These are phyloP conservation scores for Fusarium sp. DNA, from an alignment of 2,329 filamentous ascomycete genomes.

Conservation along the genomic window DNA sequence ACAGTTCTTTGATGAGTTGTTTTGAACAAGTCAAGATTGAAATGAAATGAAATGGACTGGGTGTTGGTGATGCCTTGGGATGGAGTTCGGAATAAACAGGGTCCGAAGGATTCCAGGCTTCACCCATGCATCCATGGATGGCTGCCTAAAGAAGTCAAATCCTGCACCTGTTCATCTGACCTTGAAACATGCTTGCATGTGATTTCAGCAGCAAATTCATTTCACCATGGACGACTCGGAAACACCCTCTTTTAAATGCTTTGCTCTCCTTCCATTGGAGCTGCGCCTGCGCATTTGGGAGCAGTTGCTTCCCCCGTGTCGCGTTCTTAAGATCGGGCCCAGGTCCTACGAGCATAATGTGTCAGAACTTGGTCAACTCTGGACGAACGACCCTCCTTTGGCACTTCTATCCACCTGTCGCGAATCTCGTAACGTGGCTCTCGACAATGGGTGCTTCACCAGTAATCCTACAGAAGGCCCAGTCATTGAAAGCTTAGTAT, in stretches of 20 bases:
- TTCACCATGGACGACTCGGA: background rate
- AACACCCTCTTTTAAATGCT: background rate
- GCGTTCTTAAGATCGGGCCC: background rate
- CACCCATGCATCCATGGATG: background rate
- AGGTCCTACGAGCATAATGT: background rate
- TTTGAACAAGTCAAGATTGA: background rate
- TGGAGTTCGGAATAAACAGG: background rate
- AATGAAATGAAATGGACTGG: background rate
- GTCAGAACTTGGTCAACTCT: background rate
- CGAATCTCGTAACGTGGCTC: background rate
- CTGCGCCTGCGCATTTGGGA: slow-evolving; percentile 14
- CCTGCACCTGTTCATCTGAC: background rate
- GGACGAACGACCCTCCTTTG: background rate
- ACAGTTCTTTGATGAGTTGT: background rate
- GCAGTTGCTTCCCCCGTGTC: background rate
- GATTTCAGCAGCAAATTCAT: background rate
- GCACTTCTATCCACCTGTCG: background rate
- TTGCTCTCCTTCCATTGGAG: background rate
- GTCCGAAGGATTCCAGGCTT: background rate
- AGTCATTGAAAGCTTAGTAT: background rate
- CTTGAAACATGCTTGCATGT: background rate
- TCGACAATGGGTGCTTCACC: background rate
- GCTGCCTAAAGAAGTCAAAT: background rate
- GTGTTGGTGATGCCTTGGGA: background rate
- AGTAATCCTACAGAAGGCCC: background rate